Evolutionary conservation across 2,329 filamentous ascomycete genomes (phyloP).

Genomic region (Aspergillus ochraceoroseus): DNA sequence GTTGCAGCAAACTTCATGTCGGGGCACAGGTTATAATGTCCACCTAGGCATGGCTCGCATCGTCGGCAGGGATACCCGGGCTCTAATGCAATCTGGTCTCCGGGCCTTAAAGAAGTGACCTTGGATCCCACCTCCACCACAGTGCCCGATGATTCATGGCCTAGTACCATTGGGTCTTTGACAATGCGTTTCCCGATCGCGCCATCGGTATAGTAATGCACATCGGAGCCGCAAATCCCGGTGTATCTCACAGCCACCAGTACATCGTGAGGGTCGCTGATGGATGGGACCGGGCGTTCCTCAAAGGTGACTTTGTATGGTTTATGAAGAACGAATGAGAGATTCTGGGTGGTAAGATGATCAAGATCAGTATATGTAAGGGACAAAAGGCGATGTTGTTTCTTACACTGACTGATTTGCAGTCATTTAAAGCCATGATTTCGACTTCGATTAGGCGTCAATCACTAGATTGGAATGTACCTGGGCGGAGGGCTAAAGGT

Average conservation of each 20-base stretch:
- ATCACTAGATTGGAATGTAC: too few relatives aligned
- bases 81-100: conserved; percentile 36
- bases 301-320: conserved; percentile 37
- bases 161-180: conserved; percentile 32
- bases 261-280: conserved; percentile 38
- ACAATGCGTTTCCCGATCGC: conserved; percentile 31
- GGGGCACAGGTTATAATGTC: conserved; percentile 42
- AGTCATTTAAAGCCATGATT: too few relatives aligned
- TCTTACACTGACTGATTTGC: too few relatives aligned
- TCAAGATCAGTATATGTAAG: too few relatives aligned
- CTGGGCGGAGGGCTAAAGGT: too few relatives aligned
- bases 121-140: conserved; percentile 25
- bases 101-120: conserved; percentile 24
- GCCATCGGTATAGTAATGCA: conserved; percentile 41
- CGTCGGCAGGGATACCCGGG: conserved; percentile 35
- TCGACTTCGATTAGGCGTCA: too few relatives aligned
- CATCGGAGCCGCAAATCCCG: conserved; percentile 44
- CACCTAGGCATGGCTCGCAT: conserved; percentile 37
- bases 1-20: conserved; percentile 41
- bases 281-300: conserved; percentile 36
- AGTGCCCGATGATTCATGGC: conserved; percentile 35
- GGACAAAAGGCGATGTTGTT: too few relatives aligned
- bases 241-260: conserved; percentile 43
- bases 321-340: conserved; percentile 42
- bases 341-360: too few relatives aligned